Evolutionary conservation across 352 stramenopile genomes (phyloP).

Genomic region (Phytophthora sojae): DNA sequence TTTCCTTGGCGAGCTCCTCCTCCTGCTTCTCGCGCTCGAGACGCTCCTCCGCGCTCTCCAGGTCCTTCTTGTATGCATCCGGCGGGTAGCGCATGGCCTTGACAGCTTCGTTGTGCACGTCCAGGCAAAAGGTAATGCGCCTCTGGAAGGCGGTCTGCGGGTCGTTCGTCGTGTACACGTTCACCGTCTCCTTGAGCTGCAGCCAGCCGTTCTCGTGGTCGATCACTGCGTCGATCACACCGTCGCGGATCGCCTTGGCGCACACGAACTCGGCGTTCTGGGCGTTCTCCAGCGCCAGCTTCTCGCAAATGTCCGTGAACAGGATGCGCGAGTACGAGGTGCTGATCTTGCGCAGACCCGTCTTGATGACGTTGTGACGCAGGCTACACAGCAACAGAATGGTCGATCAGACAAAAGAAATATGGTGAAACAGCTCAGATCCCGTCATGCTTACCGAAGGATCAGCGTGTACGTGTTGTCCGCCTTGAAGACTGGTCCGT

Average conservation of each 20-base stretch:
- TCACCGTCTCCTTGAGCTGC: slow-evolving; percentile 88
- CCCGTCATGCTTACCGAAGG: slow-evolving; percentile 68
- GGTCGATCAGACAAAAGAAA: not conserved
- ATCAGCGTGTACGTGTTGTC: slow-evolving; percentile 98
- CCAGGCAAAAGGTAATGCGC: slow-evolving; percentile 98
- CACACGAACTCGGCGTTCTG: slow-evolving; percentile 98
- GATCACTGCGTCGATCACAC: slow-evolving; percentile 98
- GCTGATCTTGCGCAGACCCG: slow-evolving; percentile 97
- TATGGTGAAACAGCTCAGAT: not conserved
- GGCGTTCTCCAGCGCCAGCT: slow-evolving; percentile 93
- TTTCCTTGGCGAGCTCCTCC: slow-evolving; percentile 96
- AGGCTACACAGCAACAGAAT: slow-evolving; percentile 57
- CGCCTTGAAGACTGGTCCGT: slow-evolving; percentile 88
- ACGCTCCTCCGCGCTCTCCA: slow-evolving; percentile 92
- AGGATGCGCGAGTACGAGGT: slow-evolving; percentile 94
- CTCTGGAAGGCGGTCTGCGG: slow-evolving; percentile 96
- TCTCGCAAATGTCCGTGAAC: slow-evolving; percentile 93
- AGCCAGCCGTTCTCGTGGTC: slow-evolving; percentile 97
- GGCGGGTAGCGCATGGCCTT: slow-evolving; percentile 98
- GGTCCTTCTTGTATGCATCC: slow-evolving; percentile 98
- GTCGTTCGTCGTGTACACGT: slow-evolving; percentile 94
- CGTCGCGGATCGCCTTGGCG: slow-evolving; percentile 98
- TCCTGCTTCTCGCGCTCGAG: slow-evolving; percentile 94
- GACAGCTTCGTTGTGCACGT: slow-evolving; percentile 99
- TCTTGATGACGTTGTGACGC: slow-evolving; percentile 99